Base-by-base conservation (phyloP, 1,284 basidiomycete genomes). In the Puccinia novopanici region DNA sequence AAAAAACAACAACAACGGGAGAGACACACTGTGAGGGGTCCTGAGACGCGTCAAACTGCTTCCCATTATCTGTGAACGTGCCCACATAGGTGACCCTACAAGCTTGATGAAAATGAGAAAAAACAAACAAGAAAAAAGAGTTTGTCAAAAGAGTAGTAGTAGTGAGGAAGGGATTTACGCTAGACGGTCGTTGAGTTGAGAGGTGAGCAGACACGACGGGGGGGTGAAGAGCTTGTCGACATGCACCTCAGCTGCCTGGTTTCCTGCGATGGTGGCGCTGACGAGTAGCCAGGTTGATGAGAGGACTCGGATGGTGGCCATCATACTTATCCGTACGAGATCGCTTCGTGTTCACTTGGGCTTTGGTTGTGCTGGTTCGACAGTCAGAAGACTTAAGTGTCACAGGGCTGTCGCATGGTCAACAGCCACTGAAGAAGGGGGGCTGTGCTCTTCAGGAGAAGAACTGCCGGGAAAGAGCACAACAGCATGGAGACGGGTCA, bases 51-150 rank as follows among this genome's bases (percentile, higher is more conserved):
- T 78, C 75, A 27, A 78, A 78, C 40, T 37, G 65, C n/a, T 59
- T 68, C 22, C 75, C 75, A 45, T 37, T 59, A 37, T 40, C 24
- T 9, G 75, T 48, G 10, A 78, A 57, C 19, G 63, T 78, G 55
- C 75, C 75, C 1, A 78, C 75, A 70, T 78, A 78, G 27, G 57
- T 52, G 8, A 78, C 67, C 22, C 75, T 78, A 50, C 8, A 40
- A 24, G 17, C 12, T 13, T 5, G 24, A 45, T 9, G 6, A 27
- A 45, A 42, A 67, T 15, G 9, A 3, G 10, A 63, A 22, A 15
- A 22, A 13, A 13, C 1, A 40, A 34, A 8, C 19, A 19, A 40
- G 40, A 63, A 40, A 74, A 63, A 55, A 6, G 55, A 42, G 12
- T n/a, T 12, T n/a, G n/a, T n/a, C n/a, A n/a, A 50, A 72, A 13